A percentile compares a stretch with the other conserved stretches of the same genome.
These are phyloP conservation scores for Trichoderma asperelloides DNA, from an alignment of 495 filamentous ascomycete species.

Conservation along the genomic window DNA sequence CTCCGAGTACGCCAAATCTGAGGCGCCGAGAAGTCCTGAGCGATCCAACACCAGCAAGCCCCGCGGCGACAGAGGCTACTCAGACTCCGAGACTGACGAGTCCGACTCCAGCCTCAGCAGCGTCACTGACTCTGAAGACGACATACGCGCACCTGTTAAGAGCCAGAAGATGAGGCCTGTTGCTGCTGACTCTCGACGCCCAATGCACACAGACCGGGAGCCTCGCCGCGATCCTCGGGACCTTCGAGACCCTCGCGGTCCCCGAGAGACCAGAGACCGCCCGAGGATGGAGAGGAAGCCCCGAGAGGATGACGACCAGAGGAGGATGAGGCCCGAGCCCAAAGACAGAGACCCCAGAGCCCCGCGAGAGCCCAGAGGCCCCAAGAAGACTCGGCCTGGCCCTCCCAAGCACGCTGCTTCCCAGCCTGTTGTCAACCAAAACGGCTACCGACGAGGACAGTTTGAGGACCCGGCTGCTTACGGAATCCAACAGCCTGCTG, in stretches of 20 bases:
- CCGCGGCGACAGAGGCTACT: slow-evolving; percentile 20
- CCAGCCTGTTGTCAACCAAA: slow-evolving; percentile 5
- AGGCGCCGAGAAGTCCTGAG: slow-evolving; percentile 27
- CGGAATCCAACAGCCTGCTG: slow-evolving; percentile 9
- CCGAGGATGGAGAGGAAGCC: slow-evolving; percentile 1
- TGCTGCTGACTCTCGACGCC: neutral
- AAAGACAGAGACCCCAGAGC: neutral
- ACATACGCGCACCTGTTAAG: neutral
- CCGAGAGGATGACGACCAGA: neutral
- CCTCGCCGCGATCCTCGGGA: neutral
- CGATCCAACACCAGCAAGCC: slow-evolving; percentile 36
- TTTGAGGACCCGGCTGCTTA: neutral
- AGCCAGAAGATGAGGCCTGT: neutral
- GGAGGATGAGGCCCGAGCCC: neutral
- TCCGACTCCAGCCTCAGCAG: slow-evolving; percentile 24
- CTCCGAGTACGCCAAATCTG: slow-evolving; percentile 18
- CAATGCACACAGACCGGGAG: neutral
- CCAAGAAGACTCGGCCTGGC: slow-evolving; percentile 3
- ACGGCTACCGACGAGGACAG: slow-evolving; percentile 2
- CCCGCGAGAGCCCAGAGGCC: neutral
- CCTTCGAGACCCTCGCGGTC: neutral
- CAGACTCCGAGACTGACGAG: slow-evolving; percentile 14
- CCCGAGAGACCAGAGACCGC: neutral
- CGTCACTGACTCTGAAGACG: slow-evolving; percentile 34
- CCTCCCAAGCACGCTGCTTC: slow-evolving; percentile 2